Evolutionary conservation across 2,329 filamentous ascomycete species (phyloP).

Genomic region (Cryphonectria nitschkei): DNA sequence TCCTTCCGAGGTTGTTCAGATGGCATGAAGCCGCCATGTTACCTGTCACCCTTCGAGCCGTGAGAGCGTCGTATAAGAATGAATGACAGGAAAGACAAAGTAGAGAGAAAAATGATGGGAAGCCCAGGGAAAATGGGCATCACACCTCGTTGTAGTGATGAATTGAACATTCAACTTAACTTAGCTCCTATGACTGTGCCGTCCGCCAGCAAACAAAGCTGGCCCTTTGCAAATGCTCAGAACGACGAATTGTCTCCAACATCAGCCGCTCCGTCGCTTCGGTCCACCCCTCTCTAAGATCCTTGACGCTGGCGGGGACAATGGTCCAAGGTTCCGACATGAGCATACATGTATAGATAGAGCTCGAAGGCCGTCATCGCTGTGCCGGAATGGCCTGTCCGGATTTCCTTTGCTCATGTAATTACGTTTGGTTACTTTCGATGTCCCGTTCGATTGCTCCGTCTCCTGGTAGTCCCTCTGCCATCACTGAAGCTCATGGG

Average conservation of each 20-base stretch:
- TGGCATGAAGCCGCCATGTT: neutral
- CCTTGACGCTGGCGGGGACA: neutral
- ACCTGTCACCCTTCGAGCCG: neutral
- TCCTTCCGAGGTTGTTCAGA: neutral
- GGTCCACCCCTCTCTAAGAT: neutral
- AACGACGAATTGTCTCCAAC: neutral
- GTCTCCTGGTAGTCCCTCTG: neutral
- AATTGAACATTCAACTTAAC: neutral
- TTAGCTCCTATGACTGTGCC: neutral
- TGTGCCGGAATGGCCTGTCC: neutral
- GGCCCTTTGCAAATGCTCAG: neutral
- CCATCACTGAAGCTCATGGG: constrained; percentile 1
- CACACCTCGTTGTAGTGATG: neutral
- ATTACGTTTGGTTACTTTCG: neutral
- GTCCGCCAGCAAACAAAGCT: neutral
- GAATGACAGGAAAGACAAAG: neutral
- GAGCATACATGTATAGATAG: neutral
- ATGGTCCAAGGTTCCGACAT: neutral
- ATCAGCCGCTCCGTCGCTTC: neutral
- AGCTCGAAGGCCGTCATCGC: neutral
- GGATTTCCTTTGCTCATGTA: neutral
- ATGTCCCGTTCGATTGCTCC: neutral
- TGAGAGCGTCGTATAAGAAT: neutral
- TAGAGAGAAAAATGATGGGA: neutral
- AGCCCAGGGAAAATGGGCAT: neutral